phyloP scores from a whole-genome alignment of 2,329 filamentous ascomycete species.

The Endoconidiophora laricicola region DNA sequence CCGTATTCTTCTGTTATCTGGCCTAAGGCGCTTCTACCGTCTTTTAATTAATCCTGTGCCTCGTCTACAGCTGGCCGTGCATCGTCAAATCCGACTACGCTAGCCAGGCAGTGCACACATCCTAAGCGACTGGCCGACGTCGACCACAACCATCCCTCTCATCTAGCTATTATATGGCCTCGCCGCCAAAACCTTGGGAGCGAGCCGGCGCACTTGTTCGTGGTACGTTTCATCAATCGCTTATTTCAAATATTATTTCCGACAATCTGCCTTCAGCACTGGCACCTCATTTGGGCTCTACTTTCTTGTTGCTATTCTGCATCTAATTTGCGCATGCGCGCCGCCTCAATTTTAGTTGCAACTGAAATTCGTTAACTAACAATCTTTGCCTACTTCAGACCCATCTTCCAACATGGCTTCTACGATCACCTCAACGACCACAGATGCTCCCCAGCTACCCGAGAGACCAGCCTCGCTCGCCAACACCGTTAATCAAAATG shows the following conservation, averaged over 20 bases:
- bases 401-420: constrained; percentile 21
- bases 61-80: too few species aligned
- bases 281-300: constrained; percentile 28
- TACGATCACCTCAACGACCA: constrained; percentile 20
- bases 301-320: constrained; percentile 13
- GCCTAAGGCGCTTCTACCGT: too few species aligned
- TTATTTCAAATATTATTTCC: constrained; percentile 4
- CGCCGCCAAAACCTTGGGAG: constrained; percentile 97
- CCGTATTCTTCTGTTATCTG: too few species aligned
- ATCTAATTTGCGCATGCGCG: constrained; percentile 17
- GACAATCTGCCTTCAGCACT: constrained; percentile 18
- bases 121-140: not conserved
- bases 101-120: too few species aligned
- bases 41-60: too few species aligned
- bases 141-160: not conserved
- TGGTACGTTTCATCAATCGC: constrained; percentile 1
- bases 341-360: constrained; percentile 25
- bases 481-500: constrained; percentile 72
- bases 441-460: constrained; percentile 52
- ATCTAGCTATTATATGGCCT: constrained; percentile 36
- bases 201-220: constrained; percentile 40
- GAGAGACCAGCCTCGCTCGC: constrained; percentile 64
- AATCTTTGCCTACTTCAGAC: constrained; percentile 12
- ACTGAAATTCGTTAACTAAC: constrained; percentile 6
- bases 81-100: too few species aligned